Conservation (phyloP, 306 rosid species). For the Castanospermum australe region DNA sequence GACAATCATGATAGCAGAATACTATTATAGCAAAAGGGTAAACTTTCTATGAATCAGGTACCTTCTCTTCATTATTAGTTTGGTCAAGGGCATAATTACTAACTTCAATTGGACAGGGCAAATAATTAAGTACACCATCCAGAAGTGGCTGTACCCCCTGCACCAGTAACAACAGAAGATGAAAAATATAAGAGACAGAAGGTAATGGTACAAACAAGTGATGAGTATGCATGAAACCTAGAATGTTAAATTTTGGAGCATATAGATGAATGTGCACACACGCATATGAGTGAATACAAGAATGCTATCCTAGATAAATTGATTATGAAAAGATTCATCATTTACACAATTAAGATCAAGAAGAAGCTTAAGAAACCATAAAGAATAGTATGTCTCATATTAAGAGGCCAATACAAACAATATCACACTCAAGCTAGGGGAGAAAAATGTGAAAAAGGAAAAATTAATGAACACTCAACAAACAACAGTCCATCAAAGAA, state of each 20-base stretch:
- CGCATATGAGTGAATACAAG: conserved; percentile 1
- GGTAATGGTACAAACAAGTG: not conserved
- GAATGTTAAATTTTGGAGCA: conserved; percentile 4
- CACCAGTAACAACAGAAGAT: conserved; percentile 35
- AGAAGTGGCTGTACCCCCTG: conserved; percentile 99
- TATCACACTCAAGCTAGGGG: not conserved
- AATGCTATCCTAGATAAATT: not conserved
- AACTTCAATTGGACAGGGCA: conserved; percentile 97
- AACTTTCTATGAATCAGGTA: conserved; percentile 32
- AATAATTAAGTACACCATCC: conserved; percentile 80
- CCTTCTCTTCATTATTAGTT: conserved; percentile 87
- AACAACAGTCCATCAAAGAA: not conserved
- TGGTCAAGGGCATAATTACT: conserved; percentile 89
- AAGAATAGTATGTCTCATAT: not conserved
- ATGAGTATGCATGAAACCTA: not conserved
- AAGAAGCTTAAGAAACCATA: conserved; percentile 4
- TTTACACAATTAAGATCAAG: not conserved
- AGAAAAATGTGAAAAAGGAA: not conserved
- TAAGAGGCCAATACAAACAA: not conserved
- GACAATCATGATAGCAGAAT: conserved; percentile 10
- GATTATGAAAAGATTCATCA: conserved; percentile 20
- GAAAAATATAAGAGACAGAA: conserved; percentile 22
- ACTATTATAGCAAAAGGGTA: conserved; percentile 10
- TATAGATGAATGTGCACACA: conserved; percentile 2
- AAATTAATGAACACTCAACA: not conserved